Base-by-base conservation (phyloP, 352 stramenopile species). In the Pythium phragmiticola region DNA sequence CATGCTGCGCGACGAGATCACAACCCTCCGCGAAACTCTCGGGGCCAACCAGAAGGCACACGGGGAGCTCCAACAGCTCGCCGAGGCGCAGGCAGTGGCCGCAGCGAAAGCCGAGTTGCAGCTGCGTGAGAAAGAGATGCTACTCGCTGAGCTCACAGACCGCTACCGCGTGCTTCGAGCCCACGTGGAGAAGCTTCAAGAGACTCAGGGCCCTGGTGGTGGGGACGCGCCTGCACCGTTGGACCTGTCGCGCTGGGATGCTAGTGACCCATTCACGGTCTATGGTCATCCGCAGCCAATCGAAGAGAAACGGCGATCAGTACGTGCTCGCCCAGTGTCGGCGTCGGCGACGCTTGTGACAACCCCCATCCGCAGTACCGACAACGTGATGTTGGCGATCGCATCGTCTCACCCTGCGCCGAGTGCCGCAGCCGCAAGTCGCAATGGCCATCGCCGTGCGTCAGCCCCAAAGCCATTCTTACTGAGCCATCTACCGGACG, bases 41-140 rank as follows among this genome's bases (percentile, higher is more conserved):
- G 19, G 16, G 13, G 60, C 76, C 21, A 65, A 73, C 46, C 63
- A 82, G 28, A 28, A 52, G 6, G 36, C 51, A 16, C 36, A 62
- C 13, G 19, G 53, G 8, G 28, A 46, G 13, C 41, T 76, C 2
- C 57, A 70, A 26, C 33, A 52, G 2, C 49, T 63, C 12, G 42
- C 41, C 0, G 49, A 74, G 11, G 36, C 57, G 5, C 79, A 88
- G 39, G 66, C 65, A 1, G 56, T 90, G 59, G 37, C 68, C 4
- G 60, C 87, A 1, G 68, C 76, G 6, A 75, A 71, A 45, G 63
- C 65, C 0, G 67, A 84, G 23, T 64, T 90, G 46, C 57, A 74
- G 28, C 62, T 82, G 17, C 69, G 80, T 3, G 81, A 90, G 58
- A 88, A 87, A 9, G 76, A 87, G n/a, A 70, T 78, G 8, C 37